Base-by-base conservation (phyloP, 805 yeast genomes). In the Ogataea paradorogensis region DNA sequence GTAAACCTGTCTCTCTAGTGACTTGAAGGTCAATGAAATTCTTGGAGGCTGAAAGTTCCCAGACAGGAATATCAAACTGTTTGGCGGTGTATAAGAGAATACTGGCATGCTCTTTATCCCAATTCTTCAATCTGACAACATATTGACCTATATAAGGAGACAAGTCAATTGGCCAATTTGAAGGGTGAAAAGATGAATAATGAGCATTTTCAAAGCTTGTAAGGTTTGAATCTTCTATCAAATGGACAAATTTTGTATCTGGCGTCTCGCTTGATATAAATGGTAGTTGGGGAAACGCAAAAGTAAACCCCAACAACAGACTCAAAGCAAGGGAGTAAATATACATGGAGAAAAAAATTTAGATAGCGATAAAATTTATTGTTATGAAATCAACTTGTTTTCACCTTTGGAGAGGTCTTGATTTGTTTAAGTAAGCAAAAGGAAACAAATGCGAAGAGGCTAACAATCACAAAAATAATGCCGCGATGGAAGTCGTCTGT, bases 11-110 rank as follows among this genome's bases (percentile, higher is more conserved):
- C 1, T 39, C 46, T 23, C 43, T 32, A 9, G 51, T 35, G 5
- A 62, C 50, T 36, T 65, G 64, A 5, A 80, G 43, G 55, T 81
- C 87, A 11, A 76, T 61, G 24, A 72, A 78, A 7, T 63, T 56
- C 2, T 65, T 69, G 1, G 58, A 46, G 5, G 45, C 40, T 21
- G 70, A 59, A 15, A 55, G 56, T n/a, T 71, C 76, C 90, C 90
- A 83, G 4, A 70, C 54, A 30, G 65, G 66, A 16, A 59, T 27
- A 2, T 34, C 38, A 23, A 47, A 31, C 18, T 49, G 35, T n/a
- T 55, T 43, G 3, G 58, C 46, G 6, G 47, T 26, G 34, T 42
- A 29, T 2, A 69, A 32, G 4, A 60, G 50, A 26, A 48, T 37
- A 15, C 50, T 45, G 27, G 55, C 43, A 2, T 37, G 35, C 13